Evolutionary conservation across 2,329 filamentous ascomycete genomes (phyloP).

Genomic region (Arthroderma uncinatum): DNA sequence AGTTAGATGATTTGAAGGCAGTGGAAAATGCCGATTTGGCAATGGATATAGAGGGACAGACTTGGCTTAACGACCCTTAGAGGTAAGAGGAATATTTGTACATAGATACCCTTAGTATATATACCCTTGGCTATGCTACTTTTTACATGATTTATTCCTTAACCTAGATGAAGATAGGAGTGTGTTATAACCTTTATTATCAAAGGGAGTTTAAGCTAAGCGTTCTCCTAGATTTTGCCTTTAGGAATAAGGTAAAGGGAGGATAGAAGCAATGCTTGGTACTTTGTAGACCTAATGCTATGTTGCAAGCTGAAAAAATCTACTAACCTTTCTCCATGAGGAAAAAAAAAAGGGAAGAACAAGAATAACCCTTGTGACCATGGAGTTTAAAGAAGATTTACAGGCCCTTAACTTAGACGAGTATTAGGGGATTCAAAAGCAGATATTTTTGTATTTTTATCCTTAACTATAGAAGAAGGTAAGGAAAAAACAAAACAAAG

Average conservation of each 20-base stretch:
- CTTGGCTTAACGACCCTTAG: not conserved
- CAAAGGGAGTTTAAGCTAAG: no score
- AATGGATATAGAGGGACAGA: not conserved
- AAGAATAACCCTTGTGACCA: not conserved
- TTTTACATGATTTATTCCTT: no score
- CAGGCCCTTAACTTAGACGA: not conserved
- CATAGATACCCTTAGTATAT: not conserved
- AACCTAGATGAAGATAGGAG: no score
- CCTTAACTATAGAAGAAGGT: not conserved
- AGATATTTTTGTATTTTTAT: not conserved
- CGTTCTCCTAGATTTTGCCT: no score
- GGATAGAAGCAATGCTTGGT: no score
- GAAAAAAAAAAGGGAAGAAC: not conserved
- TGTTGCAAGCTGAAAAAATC: no score
- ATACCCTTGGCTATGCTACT: not conserved
- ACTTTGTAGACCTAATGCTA: no score
- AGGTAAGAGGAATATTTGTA: not conserved
- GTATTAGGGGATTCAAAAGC: not conserved
- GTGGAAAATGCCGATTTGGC: slow-evolving; percentile 1
- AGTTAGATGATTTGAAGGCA: slow-evolving; percentile 15
- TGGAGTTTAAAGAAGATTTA: not conserved
- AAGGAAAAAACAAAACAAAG: not conserved
- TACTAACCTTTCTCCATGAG: no score
- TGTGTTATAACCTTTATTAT: no score
- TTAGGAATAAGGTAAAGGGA: no score